Base-by-base conservation (phyloP, 1,284 basidiomycete genomes). In the Malassezia pachydermatis region DNA sequence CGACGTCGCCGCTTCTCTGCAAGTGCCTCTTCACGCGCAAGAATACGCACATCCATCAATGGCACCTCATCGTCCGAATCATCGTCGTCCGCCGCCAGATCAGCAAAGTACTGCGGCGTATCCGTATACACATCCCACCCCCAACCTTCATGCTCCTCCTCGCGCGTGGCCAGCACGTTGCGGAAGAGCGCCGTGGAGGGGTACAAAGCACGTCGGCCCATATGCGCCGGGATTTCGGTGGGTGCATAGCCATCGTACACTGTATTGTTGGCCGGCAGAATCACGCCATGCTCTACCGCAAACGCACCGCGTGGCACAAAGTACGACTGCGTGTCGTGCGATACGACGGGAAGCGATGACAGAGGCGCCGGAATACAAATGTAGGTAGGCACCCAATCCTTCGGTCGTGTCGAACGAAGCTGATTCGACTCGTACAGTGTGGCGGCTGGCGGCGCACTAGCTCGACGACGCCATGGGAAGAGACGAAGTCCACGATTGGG, bases 61-160 rank as follows among this genome's bases (percentile, higher is more conserved):
- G 52, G 57, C 30, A 62, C 58, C 13, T 65, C 62, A 10, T 65
- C 62, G 43, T 65, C 62, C 24, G 62, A 65, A 8, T 65, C 62
- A 25, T 45, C 41, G 32, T 49, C 51, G 14, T 45, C 47, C 13
- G 48, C 53, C 8, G 46, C 19, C 9, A 48, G 33, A 4, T 54
- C 49, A 3, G 45, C 30, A 44, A 62, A 60, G 25, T 55, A 37
- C 20, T 46, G 35, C 10, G 57, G 40, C 14, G 57, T 56, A 27
- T 52, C 41, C 9, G 63, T 60, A 30, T 52, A 58, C 4, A 48
- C 34, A 17, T 70, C 67, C 60, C 60, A 70, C 17, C 67, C 67
- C 67, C 67, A 70, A n/a, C 67, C 67, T 22, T 69, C 65, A 5
- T 57, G 52, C 34, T 70, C 67, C 9, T 64, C 62, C 11, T 64